Base-by-base conservation (phyloP, 2,329 filamentous ascomycete genomes). In the Malbranchea zuffiana region DNA sequence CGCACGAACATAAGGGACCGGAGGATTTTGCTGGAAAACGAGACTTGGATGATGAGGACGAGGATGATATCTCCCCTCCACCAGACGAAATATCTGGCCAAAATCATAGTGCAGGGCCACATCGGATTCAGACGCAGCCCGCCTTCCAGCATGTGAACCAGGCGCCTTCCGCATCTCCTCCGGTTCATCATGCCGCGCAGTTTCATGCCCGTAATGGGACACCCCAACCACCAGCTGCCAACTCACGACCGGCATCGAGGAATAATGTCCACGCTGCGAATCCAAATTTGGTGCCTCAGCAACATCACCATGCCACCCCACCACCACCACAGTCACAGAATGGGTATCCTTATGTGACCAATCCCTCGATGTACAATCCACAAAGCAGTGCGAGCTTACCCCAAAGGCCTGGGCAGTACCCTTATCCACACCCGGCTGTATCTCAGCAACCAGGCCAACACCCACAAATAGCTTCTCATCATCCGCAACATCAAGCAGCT, bases 1-100 rank as follows among this genome's bases (percentile, higher is more conserved):
- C 87, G 29, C 92, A 90, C 61, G 90, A 98, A 61, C 88, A 96
- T 65, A 98, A 96, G 65, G 88, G 88, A 2, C 90, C 90, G 1
- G 72, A 74, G 37, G 90, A 98, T 61, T 98, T 94, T 62, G 82
- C 80, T 54, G 85, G 85, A 47, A 80, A 80, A 60, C 69, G 69
- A 41, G 74, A 66, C 40, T 80, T 82, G 44, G 81, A 82, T 47
- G 84, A 90, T 35, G 87, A 95, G 33, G 86, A 92, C 11, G 82
- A 85, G 37, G 78, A 79, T 41, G 79, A 81, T 19, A 79, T 71
- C 41, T 82, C 81, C 5, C 82, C 80, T 5, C 82, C 79, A 5
- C 75, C 78, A 43, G 75, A 75, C 44, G 83, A 83, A 18, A 60
- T 68, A 37, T 67, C 69, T 34, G 65, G 71, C 18, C 59, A 60